These are phyloP conservation scores for Helminthosporium solani DNA, from an alignment of 2,329 filamentous ascomycete genomes.

Conservation along the genomic window DNA sequence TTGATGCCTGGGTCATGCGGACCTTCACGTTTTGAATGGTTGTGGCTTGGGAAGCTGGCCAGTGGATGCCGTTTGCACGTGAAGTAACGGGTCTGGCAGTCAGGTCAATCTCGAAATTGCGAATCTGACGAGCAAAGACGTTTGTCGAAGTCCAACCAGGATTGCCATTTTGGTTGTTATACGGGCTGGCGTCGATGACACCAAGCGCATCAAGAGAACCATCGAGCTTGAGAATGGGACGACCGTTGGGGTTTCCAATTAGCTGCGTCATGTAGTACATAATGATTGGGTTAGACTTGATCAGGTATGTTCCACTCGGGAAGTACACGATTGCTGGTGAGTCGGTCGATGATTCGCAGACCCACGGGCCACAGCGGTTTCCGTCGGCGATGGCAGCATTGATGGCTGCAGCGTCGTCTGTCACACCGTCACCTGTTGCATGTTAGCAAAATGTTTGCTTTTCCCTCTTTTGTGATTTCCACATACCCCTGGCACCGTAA, in stretches of 20 bases:
- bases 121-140: constrained; percentile 64
- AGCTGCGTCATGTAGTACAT: constrained; percentile 66
- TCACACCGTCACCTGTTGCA: constrained; percentile 38
- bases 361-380: constrained; percentile 46
- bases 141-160: constrained; percentile 56
- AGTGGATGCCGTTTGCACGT: constrained; percentile 51
- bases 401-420: constrained; percentile 57
- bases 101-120: constrained; percentile 64
- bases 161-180: constrained; percentile 39
- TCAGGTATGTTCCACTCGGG: constrained; percentile 11
- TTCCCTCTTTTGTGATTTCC: background rate
- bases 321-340: constrained; percentile 57
- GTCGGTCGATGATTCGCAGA: constrained; percentile 50
- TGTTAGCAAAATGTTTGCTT: constrained; percentile 12
- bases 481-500: constrained; percentile 45
- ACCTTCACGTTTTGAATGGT: constrained; percentile 51
- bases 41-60: constrained; percentile 51
- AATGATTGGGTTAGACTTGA: constrained; percentile 50
- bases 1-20: constrained; percentile 41
- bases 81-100: constrained; percentile 51
- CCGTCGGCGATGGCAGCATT: constrained; percentile 49
- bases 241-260: constrained; percentile 59
- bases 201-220: constrained; percentile 56
- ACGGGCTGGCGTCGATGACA: constrained; percentile 60
- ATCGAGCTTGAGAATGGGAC: constrained; percentile 58